These are phyloP conservation scores for Candida glucosophila DNA, from an alignment of 1,139 yeast genomes.

Conservation along the genomic window DNA sequence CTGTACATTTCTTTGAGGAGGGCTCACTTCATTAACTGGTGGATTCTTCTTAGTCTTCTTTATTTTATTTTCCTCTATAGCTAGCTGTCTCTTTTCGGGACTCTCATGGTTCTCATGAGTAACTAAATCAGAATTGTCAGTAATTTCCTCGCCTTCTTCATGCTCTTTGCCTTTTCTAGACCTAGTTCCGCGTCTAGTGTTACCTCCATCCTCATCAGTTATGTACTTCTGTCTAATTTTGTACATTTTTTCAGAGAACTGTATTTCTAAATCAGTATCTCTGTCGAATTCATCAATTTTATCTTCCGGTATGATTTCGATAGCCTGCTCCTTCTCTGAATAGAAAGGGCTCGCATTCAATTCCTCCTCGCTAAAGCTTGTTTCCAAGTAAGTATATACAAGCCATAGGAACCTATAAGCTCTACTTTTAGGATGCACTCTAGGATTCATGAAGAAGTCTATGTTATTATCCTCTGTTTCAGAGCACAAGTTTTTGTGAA, in stretches of 20 bases:
- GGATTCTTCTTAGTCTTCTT: too few relatives aligned
- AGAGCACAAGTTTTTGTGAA: conserved; percentile 15
- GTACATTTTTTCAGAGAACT: conserved; percentile 65
- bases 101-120: neutral
- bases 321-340: conserved; percentile 36
- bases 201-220: conserved; percentile 35
- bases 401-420: conserved; percentile 78
- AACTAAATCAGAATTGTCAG: conserved; percentile 1
- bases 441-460: conserved; percentile 55
- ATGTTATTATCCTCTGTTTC: conserved; percentile 25
- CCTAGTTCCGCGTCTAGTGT: conserved; percentile 25
- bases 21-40: too few relatives aligned
- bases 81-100: neutral
- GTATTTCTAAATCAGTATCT: conserved; percentile 65
- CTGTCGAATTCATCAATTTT: conserved; percentile 43
- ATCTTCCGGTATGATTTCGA: conserved; percentile 31
- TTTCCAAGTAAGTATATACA: conserved; percentile 70
- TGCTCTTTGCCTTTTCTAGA: conserved; percentile 18
- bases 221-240: conserved; percentile 52
- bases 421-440: conserved; percentile 50
- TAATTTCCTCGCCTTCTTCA: conserved; percentile 9
- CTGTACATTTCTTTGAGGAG: neutral
- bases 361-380: conserved; percentile 47
- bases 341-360: conserved; percentile 62
- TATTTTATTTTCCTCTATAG: neutral